phyloP scores from a whole-genome alignment of 2,329 filamentous ascomycete species.

The Fusarium equiseti region DNA sequence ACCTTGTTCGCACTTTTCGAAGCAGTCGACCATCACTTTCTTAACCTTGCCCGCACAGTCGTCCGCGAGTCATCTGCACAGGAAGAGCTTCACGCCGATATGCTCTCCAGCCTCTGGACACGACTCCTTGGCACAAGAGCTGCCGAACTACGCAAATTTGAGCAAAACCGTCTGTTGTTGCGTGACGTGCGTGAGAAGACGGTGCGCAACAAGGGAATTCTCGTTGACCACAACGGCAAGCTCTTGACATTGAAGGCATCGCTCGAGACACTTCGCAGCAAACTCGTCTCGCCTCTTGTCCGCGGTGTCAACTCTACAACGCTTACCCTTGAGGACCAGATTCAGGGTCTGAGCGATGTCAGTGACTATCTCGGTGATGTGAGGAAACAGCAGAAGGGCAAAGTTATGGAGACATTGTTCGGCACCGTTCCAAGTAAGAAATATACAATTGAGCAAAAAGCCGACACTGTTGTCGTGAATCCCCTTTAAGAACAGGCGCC shows the following conservation, averaged over 20 bases:
- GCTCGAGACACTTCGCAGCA: conserved; percentile 84
- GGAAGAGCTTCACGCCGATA: conserved; percentile 82
- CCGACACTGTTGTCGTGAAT: conserved; percentile 35
- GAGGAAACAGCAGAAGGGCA: conserved; percentile 82
- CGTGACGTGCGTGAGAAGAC: conserved; percentile 84
- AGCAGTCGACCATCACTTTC: conserved; percentile 88
- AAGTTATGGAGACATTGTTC: conserved; percentile 84
- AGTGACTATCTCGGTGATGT: conserved; percentile 82
- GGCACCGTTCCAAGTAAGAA: conserved; percentile 58
- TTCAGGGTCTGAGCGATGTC: conserved; percentile 83
- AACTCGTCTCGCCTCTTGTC: conserved; percentile 86
- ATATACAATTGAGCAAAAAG: conserved; percentile 51
- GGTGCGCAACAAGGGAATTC: conserved; percentile 85
- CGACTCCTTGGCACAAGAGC: conserved; percentile 83
- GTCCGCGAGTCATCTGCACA: conserved; percentile 85
- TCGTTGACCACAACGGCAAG: conserved; percentile 88
- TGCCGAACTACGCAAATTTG: conserved; percentile 84
- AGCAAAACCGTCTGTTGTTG: conserved; percentile 87
- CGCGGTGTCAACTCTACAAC: conserved; percentile 75
- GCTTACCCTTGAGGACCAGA: conserved; percentile 85
- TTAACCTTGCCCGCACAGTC: conserved; percentile 86
- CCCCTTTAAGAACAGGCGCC: conserved; percentile 17
- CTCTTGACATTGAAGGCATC: conserved; percentile 87
- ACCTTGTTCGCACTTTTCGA: conserved; percentile 91
- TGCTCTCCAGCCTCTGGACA: conserved; percentile 88